Evolutionary conservation across 805 yeast species (phyloP).

Genomic region (Spathaspora sp.): DNA sequence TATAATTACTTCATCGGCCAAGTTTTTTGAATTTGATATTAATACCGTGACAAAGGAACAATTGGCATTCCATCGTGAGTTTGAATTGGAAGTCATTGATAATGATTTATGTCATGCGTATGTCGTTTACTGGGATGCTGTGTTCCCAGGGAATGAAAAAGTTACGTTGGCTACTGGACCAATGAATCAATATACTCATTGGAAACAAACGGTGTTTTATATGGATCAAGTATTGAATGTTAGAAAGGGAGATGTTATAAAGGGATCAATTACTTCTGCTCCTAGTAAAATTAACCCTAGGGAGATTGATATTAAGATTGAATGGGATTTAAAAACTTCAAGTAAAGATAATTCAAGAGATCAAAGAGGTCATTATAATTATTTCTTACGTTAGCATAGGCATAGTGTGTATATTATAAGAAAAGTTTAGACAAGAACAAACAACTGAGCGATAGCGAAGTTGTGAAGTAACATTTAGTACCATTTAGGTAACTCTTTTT

Average conservation of each 20-base stretch:
- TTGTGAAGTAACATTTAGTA: too few relatives aligned
- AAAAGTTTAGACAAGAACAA: neutral
- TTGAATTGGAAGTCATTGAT: conserved; percentile 68
- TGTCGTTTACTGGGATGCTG: conserved; percentile 93
- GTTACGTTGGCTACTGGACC: conserved; percentile 92
- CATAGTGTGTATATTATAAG: neutral
- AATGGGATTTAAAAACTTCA: conserved; percentile 48
- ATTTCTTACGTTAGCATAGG: conserved; percentile 57
- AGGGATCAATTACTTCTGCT: conserved; percentile 67
- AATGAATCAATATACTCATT: conserved; percentile 89
- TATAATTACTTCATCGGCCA: conserved; percentile 68
- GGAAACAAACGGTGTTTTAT: conserved; percentile 98
- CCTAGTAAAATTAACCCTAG: conserved; percentile 82
- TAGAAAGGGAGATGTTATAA: conserved; percentile 70
- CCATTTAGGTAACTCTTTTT: too few relatives aligned
- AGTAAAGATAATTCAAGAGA: conserved; percentile 49
- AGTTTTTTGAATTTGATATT: conserved; percentile 79
- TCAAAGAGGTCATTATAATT: conserved; percentile 57
- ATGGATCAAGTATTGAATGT: conserved; percentile 75
- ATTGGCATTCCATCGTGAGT: conserved; percentile 69
- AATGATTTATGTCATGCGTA: conserved; percentile 84
- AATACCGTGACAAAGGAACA: conserved; percentile 84
- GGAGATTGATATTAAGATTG: conserved; percentile 79
- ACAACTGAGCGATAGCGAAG: too few relatives aligned
- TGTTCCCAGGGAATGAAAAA: conserved; percentile 68